Percentiles rank a stretch among this genome's conserved stretches.
Evolutionary conservation across 345 rosid species (phyloP).

Genomic region (Psidium guajava): DNA sequence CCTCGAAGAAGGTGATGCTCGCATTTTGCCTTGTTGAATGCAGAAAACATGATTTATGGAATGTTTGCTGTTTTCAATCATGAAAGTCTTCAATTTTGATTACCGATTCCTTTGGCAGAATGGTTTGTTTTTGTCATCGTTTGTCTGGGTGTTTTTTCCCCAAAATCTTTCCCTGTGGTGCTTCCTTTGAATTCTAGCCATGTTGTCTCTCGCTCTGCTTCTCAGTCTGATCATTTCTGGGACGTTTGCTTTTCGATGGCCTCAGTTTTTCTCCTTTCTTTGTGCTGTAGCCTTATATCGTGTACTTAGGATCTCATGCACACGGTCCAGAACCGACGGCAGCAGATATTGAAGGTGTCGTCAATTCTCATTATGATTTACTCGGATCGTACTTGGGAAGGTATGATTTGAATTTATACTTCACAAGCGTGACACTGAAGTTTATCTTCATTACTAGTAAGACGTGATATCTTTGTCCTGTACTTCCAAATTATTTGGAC

Average conservation of each 20-base stretch:
- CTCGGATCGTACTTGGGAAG: constrained; percentile 23
- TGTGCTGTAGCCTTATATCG: constrained; percentile 12
- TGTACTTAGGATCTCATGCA: constrained; percentile 24
- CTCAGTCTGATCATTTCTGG: not conserved
- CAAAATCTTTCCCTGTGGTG: not conserved
- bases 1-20: constrained; percentile 23
- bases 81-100: constrained; percentile 5
- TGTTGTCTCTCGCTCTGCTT: not conserved
- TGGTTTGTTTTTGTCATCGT: not conserved
- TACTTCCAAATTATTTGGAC: not conserved
- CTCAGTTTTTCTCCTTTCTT: not conserved
- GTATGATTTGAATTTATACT: not conserved
- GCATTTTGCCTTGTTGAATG: not conserved
- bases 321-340: constrained; percentile 1
- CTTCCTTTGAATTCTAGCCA: not conserved
- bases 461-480: not conserved
- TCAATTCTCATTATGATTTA: constrained; percentile 12
- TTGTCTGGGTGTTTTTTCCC: not conserved
- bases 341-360: constrained; percentile 2
- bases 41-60: not conserved
- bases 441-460: not conserved
- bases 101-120: not conserved
- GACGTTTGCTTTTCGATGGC: not conserved
- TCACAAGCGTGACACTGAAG: not conserved
- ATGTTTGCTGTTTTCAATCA: not conserved